Conservation (phyloP, 1,139 yeast species). For the Hansenula sp. region DNA sequence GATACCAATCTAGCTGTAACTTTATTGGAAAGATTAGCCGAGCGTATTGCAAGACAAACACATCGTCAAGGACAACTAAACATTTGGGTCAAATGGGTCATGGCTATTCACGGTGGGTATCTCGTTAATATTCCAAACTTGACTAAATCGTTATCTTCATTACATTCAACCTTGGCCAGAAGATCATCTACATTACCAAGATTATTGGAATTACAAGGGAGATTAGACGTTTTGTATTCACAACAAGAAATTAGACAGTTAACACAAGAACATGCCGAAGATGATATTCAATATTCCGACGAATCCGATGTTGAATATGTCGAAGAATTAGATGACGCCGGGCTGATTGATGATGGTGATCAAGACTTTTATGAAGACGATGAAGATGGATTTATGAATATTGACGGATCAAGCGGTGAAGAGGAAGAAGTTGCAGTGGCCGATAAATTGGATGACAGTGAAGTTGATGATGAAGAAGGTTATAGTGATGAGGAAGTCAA, state of each 20-base stretch:
- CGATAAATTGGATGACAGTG: slow-evolving; percentile 17
- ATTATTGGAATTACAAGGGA: slow-evolving; percentile 78
- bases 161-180: slow-evolving; percentile 72
- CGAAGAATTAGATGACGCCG: slow-evolving; percentile 37
- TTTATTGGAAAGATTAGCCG: slow-evolving; percentile 79
- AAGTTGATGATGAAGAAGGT: slow-evolving; percentile 22
- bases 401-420: slow-evolving; percentile 27
- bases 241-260: slow-evolving; percentile 60
- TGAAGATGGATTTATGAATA: slow-evolving; percentile 28
- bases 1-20: slow-evolving; percentile 72
- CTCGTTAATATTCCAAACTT: slow-evolving; percentile 65
- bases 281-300: slow-evolving; percentile 31
- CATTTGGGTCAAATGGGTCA: slow-evolving; percentile 91
- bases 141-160: slow-evolving; percentile 61
- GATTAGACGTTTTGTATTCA: slow-evolving; percentile 66
- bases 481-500: slow-evolving; percentile 24
- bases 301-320: slow-evolving; percentile 39
- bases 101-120: slow-evolving; percentile 87
- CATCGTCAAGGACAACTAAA: slow-evolving; percentile 67
- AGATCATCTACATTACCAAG: slow-evolving; percentile 77
- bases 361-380: slow-evolving; percentile 27
- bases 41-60: slow-evolving; percentile 68
- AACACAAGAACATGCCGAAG: slow-evolving; percentile 33
- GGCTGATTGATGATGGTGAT: slow-evolving; percentile 34
- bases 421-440: slow-evolving; percentile 9